phyloP scores from a whole-genome alignment of 192 early-diverging fungal species.

The Spizellomyces sp. region DNA sequence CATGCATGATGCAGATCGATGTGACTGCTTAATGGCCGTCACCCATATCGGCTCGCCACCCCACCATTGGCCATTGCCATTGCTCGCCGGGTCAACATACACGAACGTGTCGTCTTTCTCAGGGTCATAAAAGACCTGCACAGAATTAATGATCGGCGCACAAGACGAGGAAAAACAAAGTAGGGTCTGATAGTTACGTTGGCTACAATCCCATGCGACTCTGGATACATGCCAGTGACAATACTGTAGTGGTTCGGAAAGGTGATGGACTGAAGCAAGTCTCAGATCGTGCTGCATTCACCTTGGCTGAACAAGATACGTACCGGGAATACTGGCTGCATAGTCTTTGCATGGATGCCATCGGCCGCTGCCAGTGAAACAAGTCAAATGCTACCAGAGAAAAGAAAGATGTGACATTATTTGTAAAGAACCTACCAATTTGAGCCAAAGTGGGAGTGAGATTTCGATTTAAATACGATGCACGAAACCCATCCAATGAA shows the following conservation, averaged over 20 bases:
- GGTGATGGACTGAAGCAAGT: slow-evolving; percentile 54
- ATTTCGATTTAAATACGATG: slow-evolving; percentile 77
- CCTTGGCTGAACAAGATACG: too few relatives aligned
- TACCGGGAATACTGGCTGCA: slow-evolving; percentile 71
- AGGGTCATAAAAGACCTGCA: slow-evolving; percentile 79
- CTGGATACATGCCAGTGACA: slow-evolving; percentile 90
- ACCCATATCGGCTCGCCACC: slow-evolving; percentile 89
- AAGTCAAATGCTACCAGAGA: too few relatives aligned
- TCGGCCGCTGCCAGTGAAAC: slow-evolving; percentile 30
- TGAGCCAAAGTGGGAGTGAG: slow-evolving; percentile 67
- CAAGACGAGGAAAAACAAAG: neutral
- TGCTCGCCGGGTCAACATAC: slow-evolving; percentile 69
- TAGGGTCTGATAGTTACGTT: slow-evolving; percentile 46
- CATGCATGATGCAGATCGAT: slow-evolving; percentile 77
- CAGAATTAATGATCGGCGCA: slow-evolving; percentile 43
- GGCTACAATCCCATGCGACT: slow-evolving; percentile 90
- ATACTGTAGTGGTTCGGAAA: slow-evolving; percentile 95
- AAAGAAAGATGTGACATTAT: too few relatives aligned
- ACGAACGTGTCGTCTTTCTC: slow-evolving; percentile 70
- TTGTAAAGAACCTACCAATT: slow-evolving; percentile 48
- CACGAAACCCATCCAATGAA: slow-evolving; percentile 85
- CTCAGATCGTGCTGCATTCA: too few relatives aligned
- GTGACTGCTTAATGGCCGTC: slow-evolving; percentile 73
- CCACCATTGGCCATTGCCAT: slow-evolving; percentile 80
- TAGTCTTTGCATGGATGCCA: slow-evolving; percentile 59